phyloP scores from a whole-genome alignment of 129 eudicot genomes.

The Flaveria trinervia region DNA sequence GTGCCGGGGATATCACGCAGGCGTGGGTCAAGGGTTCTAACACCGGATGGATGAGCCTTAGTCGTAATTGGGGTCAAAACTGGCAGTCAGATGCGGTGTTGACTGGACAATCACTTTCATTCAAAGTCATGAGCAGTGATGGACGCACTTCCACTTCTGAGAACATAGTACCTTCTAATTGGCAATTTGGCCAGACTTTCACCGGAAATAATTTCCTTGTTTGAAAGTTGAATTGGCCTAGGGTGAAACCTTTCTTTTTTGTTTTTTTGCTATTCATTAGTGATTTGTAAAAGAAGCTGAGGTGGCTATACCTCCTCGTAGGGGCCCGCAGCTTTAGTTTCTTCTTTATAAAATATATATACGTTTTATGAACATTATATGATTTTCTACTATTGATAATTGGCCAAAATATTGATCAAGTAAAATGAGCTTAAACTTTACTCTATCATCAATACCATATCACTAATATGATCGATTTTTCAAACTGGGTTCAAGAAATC shows the following conservation, averaged over 20 bases:
- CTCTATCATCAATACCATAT: too few species aligned
- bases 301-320: slow-evolving; percentile 32
- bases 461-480: too few species aligned
- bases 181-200: slow-evolving; percentile 50
- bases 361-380: too few species aligned
- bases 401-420: too few species aligned
- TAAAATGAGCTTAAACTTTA: too few species aligned
- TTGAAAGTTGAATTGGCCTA: not conserved
- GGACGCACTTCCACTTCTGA: slow-evolving; percentile 41
- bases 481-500: too few species aligned
- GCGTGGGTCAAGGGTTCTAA: slow-evolving; percentile 67
- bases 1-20: slow-evolving; percentile 60
- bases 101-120: slow-evolving; percentile 62
- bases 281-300: slow-evolving; percentile 27
- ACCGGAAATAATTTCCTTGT: slow-evolving; percentile 46
- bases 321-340: slow-evolving; percentile 35
- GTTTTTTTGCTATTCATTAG: not conserved
- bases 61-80: slow-evolving; percentile 73
- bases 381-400: too few species aligned
- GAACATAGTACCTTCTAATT: slow-evolving; percentile 40
- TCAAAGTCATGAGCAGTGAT: slow-evolving; percentile 34
- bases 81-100: slow-evolving; percentile 61
- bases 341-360: not conserved
- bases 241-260: not conserved
- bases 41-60: slow-evolving; percentile 62